phyloP scores from a whole-genome alignment of 2,329 filamentous ascomycete species.

The Bipolaris oryzae region DNA sequence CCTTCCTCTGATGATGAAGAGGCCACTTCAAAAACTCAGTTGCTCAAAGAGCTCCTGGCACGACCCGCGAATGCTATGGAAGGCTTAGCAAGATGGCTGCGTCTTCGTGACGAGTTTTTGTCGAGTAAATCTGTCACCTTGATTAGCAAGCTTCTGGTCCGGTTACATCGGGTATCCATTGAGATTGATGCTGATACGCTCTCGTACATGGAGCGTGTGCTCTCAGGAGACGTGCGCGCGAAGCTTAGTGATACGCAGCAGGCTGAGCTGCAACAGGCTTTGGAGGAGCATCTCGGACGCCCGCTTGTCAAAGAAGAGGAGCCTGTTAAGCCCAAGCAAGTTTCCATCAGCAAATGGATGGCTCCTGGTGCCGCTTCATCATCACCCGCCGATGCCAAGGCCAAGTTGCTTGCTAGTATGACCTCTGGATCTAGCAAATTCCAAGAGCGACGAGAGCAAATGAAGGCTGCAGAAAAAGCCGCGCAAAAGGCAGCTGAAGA shows the following conservation, averaged over 20 bases:
- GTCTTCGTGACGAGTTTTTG: constrained; percentile 85
- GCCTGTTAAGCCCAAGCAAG: constrained; percentile 48
- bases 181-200: constrained; percentile 67
- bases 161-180: constrained; percentile 78
- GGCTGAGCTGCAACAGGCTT: constrained; percentile 72
- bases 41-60: constrained; percentile 64
- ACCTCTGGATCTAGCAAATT: constrained; percentile 38
- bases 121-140: constrained; percentile 81
- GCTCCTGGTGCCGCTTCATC: constrained; percentile 34
- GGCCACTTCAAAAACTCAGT: constrained; percentile 42
- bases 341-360: constrained; percentile 50
- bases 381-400: constrained; percentile 29
- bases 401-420: constrained; percentile 39
- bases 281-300: constrained; percentile 60
- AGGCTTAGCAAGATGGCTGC: constrained; percentile 82
- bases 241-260: constrained; percentile 83
- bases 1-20: constrained; percentile 42
- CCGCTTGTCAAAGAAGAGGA: constrained; percentile 43
- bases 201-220: constrained; percentile 68
- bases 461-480: constrained; percentile 31
- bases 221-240: constrained; percentile 70
- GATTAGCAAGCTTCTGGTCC: constrained; percentile 80
- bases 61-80: constrained; percentile 69
- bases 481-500: constrained; percentile 34
- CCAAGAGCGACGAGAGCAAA: constrained; percentile 36